Base-by-base conservation (phyloP, 2,329 filamentous ascomycete genomes). In the Stagonosporopsis cucurbitacearum region DNA sequence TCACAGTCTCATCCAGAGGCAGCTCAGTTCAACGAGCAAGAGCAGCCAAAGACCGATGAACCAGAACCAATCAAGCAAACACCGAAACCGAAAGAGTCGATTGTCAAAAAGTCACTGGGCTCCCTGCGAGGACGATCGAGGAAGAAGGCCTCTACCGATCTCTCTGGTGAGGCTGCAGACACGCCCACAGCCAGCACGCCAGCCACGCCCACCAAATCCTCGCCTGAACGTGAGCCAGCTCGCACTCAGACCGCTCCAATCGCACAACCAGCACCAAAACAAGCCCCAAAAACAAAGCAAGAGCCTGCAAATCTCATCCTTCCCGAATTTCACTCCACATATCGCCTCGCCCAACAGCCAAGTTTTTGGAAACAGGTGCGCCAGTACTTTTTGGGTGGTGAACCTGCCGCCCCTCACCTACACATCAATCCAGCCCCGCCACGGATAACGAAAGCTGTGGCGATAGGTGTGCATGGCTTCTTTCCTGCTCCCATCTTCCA, bases 401-500 rank as follows among this genome's bases (percentile, higher is more conserved):
- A 50, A 79, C 82, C 26, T 80, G 83, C 87, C 45, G 74, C 82
- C 7, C 80, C 85, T 3, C 82, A 97, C 72, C 86, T 97, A 5
- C 88, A 86, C 63, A 83, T 91, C 28, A 78, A 86, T 6, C 87
- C 86, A 40, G 85, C 90, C 7, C 81, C 86, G 0, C 89, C 86
- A 1, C 89, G 84, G 62, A 86, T 98, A 42, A 91, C 86, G 69
- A 95, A 89, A 63, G 95, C 95, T 12, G 82, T 99, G 5, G 92
- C 93, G 1, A 96, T 99, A 63, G 95, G 95, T 35, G 87, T 99
- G 1, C 95, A 99, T 74, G 95, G 95, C 0, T 89, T 96, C 57
- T 97, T 98, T 63, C 95, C 95, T 1, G 92, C 92, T 0, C 86
- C 89, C 0, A 85, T 96, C 37, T 82, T 99, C 32, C 88, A 95